Percentiles rank a stretch among this genome's conserved stretches.
These are phyloP conservation scores for Aspergillus sp. DNA, from an alignment of 2,329 filamentous ascomycete genomes.

Conservation along the genomic window DNA sequence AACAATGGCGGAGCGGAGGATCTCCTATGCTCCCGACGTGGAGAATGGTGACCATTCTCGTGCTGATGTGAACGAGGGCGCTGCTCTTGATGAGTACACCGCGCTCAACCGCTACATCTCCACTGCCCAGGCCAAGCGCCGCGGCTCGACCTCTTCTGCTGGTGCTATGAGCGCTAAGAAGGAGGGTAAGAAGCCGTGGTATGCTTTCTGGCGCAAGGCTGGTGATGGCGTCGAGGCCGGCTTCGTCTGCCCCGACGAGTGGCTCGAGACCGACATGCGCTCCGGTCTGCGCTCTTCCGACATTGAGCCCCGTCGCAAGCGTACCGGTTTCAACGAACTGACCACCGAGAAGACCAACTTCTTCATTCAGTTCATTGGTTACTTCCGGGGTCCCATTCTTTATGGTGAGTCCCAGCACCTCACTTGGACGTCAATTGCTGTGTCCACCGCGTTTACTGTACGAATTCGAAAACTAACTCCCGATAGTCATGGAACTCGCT, in stretches of 20 bases:
- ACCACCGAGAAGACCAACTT: slow-evolving; percentile 72
- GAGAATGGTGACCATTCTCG: slow-evolving; percentile 41
- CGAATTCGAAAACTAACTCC: not conserved
- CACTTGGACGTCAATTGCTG: too few relatives aligned
- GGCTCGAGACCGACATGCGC: slow-evolving; percentile 66
- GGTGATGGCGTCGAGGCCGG: slow-evolving; percentile 25
- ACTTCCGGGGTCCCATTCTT: slow-evolving; percentile 73
- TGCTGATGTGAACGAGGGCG: slow-evolving; percentile 27
- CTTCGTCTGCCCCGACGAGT: slow-evolving; percentile 60
- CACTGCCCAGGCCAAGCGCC: slow-evolving; percentile 60
- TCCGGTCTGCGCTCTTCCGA: slow-evolving; percentile 59
- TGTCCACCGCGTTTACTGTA: too few relatives aligned
- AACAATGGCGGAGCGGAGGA: slow-evolving; percentile 46
- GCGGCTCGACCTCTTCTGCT: slow-evolving; percentile 45
- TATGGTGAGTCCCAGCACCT: slow-evolving; percentile 71
- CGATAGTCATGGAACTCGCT: slow-evolving; percentile 67
- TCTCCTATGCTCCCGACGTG: slow-evolving; percentile 44
- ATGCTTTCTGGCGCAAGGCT: slow-evolving; percentile 52
- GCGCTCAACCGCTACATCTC: slow-evolving; percentile 66
- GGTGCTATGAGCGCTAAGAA: slow-evolving; percentile 41
- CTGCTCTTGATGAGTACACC: slow-evolving; percentile 58
- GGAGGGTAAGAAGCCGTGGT: slow-evolving; percentile 54
- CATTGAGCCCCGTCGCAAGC: slow-evolving; percentile 63
- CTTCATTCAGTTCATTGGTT: slow-evolving; percentile 70
- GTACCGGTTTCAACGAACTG: slow-evolving; percentile 69